These are phyloP conservation scores for Schwanniomyces pseudopolymorphus DNA, from an alignment of 805 yeast species.

Conservation along the genomic window DNA sequence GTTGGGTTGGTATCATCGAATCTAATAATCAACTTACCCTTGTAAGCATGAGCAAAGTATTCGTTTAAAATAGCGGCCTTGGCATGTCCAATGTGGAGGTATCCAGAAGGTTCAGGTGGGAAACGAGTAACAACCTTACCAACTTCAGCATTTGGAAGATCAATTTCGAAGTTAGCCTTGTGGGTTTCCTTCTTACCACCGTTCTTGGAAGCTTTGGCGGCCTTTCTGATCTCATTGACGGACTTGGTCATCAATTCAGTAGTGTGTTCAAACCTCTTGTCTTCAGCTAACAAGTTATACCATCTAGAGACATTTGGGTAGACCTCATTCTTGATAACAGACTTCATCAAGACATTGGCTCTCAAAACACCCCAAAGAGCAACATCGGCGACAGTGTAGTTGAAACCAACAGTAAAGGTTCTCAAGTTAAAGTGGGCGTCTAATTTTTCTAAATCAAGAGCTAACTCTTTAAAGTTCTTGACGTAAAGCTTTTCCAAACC, in stretches of 20 bases:
- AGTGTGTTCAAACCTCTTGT: slow-evolving; percentile 65
- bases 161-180: slow-evolving; percentile 94
- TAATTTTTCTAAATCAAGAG: slow-evolving; percentile 73
- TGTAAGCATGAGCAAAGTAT: slow-evolving; percentile 92
- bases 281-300: slow-evolving; percentile 76
- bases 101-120: slow-evolving; percentile 99
- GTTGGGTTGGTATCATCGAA: slow-evolving; percentile 98
- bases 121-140: slow-evolving; percentile 98
- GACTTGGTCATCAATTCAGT: slow-evolving; percentile 68
- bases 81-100: slow-evolving; percentile 98
- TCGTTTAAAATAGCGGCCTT: slow-evolving; percentile 97
- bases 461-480: slow-evolving; percentile 86
- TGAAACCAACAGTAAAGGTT: slow-evolving; percentile 69
- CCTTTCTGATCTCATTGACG: slow-evolving; percentile 70
- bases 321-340: slow-evolving; percentile 80
- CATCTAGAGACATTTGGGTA: slow-evolving; percentile 90
- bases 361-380: slow-evolving; percentile 93
- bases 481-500: slow-evolving; percentile 68
- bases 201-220: slow-evolving; percentile 46
- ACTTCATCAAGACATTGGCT: slow-evolving; percentile 90
- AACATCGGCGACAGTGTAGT: slow-evolving; percentile 74
- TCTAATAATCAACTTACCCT: slow-evolving; percentile 94
- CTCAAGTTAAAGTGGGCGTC: slow-evolving; percentile 85
- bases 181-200: slow-evolving; percentile 81
- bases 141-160: slow-evolving; percentile 83